Conservation (phyloP, 1,139 yeast genomes). For the Blastobotrys petasosporus region DNA sequence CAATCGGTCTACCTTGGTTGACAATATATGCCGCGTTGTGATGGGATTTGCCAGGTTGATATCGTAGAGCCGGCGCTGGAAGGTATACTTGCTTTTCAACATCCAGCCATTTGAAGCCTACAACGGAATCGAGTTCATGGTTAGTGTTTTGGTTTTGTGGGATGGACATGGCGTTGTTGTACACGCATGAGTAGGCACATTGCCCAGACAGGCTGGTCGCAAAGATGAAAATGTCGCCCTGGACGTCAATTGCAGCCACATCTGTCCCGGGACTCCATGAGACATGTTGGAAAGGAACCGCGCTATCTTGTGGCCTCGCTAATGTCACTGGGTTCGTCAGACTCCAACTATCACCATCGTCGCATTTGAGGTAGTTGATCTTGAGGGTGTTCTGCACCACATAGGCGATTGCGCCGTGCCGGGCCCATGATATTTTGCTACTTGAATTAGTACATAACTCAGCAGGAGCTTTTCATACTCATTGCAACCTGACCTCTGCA, state of each 20-base stretch:
- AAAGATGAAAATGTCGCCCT: conserved; percentile 37
- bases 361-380: conserved; percentile 57
- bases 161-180: not conserved
- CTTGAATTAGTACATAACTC: not conserved
- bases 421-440: conserved; percentile 60
- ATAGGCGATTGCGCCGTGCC: conserved; percentile 68
- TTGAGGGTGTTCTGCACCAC: conserved; percentile 38
- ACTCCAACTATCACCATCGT: conserved; percentile 62
- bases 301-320: conserved; percentile 20
- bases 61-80: conserved; percentile 32
- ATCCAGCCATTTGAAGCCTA: conserved; percentile 64
- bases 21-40: conserved; percentile 27
- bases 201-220: not conserved
- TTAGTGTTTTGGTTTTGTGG: conserved; percentile 12
- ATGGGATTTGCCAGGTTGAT: conserved; percentile 30
- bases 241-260: conserved; percentile 38
- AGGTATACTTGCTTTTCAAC: conserved; percentile 51
- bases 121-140: conserved; percentile 33
- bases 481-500: conserved; percentile 19
- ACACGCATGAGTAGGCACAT: not conserved
- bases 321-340: conserved; percentile 46
- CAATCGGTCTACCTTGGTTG: conserved; percentile 50
- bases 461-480: conserved; percentile 7
- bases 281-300: conserved; percentile 31
- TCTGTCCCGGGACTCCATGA: conserved; percentile 42